Percentiles rank a stretch among this genome's conserved stretches.
Conservation (phyloP, 2,329 filamentous ascomycete genomes). For the Didymella segeticola region DNA sequence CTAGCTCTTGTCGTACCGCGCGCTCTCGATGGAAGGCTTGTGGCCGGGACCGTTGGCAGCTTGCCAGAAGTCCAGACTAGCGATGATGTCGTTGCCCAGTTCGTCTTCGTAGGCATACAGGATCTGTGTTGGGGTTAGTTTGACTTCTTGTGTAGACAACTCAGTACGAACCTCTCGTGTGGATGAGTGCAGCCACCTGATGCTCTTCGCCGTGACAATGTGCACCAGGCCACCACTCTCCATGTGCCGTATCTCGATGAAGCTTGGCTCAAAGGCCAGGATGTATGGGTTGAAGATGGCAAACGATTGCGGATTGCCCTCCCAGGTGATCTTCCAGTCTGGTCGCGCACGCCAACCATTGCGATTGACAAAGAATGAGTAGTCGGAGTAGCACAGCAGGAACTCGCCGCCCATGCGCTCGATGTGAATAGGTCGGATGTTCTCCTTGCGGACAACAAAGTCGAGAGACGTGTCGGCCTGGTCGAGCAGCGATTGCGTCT, state of each 20-base stretch:
- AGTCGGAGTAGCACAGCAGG: conserved; percentile 96
- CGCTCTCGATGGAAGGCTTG: conserved; percentile 36
- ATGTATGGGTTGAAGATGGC: conserved; percentile 97
- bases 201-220: conserved; percentile 95
- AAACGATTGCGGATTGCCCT: conserved; percentile 89
- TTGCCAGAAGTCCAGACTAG: conserved; percentile 93
- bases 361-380: conserved; percentile 98
- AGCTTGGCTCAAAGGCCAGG: conserved; percentile 94
- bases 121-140: conserved; percentile 66
- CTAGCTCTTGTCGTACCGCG: conserved; percentile 39
- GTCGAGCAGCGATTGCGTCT: conserved; percentile 94
- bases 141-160: too few relatives aligned
- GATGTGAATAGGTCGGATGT: conserved; percentile 93
- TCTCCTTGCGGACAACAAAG: conserved; percentile 93
- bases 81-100: conserved; percentile 88
- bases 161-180: conserved; percentile 79
- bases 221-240: conserved; percentile 90
- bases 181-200: conserved; percentile 95
- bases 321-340: conserved; percentile 98
- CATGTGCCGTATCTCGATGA: conserved; percentile 95
- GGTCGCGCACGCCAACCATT: conserved; percentile 96
- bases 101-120: conserved; percentile 98
- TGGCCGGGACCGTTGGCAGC: conserved; percentile 36
- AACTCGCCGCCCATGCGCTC: conserved; percentile 97
- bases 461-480: conserved; percentile 97